phyloP scores from a whole-genome alignment of 169 alveolate species.

The Eimeria tenella region DNA sequence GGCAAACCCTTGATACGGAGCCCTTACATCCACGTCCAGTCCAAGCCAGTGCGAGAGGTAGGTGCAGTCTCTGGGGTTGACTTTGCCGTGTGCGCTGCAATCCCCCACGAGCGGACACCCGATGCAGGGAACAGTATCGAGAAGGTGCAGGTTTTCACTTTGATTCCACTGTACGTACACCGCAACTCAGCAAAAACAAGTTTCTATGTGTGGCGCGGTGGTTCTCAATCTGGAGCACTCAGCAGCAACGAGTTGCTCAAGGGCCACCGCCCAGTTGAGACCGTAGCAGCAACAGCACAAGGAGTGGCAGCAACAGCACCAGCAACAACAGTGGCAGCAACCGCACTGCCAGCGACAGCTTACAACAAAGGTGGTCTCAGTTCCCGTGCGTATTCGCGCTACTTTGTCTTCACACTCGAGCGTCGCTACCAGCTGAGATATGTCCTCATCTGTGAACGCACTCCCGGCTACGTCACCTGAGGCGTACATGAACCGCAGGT shows the following conservation, averaged over 20 bases:
- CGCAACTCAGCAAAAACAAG: not conserved
- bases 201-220: not conserved
- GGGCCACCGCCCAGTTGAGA: not conserved
- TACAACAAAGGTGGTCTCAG: constrained; percentile 45
- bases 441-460: constrained; percentile 76
- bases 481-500: not conserved
- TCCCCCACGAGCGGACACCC: constrained; percentile 69
- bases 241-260: not conserved
- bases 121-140: constrained; percentile 66
- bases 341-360: not conserved
- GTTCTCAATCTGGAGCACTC: not conserved
- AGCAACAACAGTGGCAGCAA: not conserved
- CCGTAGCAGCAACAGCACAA: not conserved
- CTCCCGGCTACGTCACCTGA: constrained; percentile 73
- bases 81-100: constrained; percentile 61
- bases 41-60: constrained; percentile 79
- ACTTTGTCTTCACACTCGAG: constrained; percentile 78
- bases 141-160: constrained; percentile 63
- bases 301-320: constrained; percentile 15
- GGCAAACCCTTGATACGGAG: not conserved
- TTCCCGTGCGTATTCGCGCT: constrained; percentile 49
- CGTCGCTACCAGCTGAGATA: constrained; percentile 68
- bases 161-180: constrained; percentile 63
- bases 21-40: constrained; percentile 75
- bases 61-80: constrained; percentile 75